Base-by-base conservation (phyloP, 1,284 basidiomycete genomes). In the Melampsora occidentalis region DNA sequence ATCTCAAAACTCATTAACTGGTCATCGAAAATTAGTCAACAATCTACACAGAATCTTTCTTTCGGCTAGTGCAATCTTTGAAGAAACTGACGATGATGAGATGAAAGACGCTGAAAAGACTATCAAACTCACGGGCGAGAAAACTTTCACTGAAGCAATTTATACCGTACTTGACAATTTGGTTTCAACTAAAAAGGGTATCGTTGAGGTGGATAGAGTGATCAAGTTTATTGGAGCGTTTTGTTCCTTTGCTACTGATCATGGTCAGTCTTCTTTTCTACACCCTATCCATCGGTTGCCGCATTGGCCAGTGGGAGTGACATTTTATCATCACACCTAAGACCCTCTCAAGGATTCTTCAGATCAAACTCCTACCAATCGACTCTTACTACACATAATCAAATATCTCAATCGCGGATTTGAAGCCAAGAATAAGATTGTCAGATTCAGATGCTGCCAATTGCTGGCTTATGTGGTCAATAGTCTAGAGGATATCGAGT, bases 21-120 rank as follows among this genome's bases (percentile, higher is more conserved):
- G 93, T 82, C 94, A 93, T 83, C 88, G 91, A 78, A 98, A 98
- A 86, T 97, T 97, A 84, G 88, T 90, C 77, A 91, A 94, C 68
- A 89, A 90, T 0, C 87, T 98, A 1, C 88, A 91, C 85, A 94
- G 94, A 82, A 84, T 95, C 57, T 94, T 97, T 79, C 81, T 85
- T 22, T 87, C 90, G 79, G 89, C 90, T 35, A 86, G 88, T 0
- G 81, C 84, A 2, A 83, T 90, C 79, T 89, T 86, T 2, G 87
- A 90, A 77, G 75, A 85, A 9, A 82, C 87, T 25, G 85, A 86
- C 31, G 85, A 86, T 78, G 82, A 82, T n/a, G 87, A 87, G 5
- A 61, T 46, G 33, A 33, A 46, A 12, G 70, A 71, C 83, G 14
- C 42, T 16, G 42, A 46, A 46, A 86, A 73, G 33, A 65, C 71